Evolutionary conservation across 2,329 filamentous ascomycete species (phyloP).

Genomic region (Ambrosiella beaveri): DNA sequence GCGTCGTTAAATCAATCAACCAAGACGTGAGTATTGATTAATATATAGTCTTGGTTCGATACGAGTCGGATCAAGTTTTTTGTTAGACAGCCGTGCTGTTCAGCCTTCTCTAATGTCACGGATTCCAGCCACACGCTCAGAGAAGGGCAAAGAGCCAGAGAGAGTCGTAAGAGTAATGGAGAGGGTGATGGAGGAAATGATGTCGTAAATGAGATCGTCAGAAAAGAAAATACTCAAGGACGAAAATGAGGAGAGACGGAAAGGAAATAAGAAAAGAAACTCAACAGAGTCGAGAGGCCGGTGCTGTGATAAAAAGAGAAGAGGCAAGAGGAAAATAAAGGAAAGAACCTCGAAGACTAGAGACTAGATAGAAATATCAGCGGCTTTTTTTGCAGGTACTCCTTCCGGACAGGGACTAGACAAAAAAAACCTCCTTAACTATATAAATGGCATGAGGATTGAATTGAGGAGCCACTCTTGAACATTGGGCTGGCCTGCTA

Average conservation of each 20-base stretch:
- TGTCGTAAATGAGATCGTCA: neutral
- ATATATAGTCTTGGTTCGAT: neutral
- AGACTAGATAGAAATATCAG: neutral
- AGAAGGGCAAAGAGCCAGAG: slow-evolving; percentile 3
- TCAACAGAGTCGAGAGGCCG: neutral
- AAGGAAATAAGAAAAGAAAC: slow-evolving; percentile 9
- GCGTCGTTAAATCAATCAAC: neutral
- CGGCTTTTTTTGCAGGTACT: neutral
- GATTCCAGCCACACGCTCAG: slow-evolving; percentile 10
- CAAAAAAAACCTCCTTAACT: neutral
- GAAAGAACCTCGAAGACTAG: neutral
- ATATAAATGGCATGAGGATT: neutral
- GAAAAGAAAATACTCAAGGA: slow-evolving; percentile 13
- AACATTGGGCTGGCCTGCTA: neutral
- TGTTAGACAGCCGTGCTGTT: slow-evolving; percentile 2
- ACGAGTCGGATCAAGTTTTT: neutral
- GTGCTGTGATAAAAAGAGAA: neutral
- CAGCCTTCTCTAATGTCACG: slow-evolving; percentile 9
- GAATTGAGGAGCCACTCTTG: neutral
- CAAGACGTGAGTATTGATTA: neutral
- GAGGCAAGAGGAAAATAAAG: slow-evolving; percentile 3
- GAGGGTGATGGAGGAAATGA: neutral
- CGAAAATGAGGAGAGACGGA: slow-evolving; percentile 10
- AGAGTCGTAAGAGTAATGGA: neutral
- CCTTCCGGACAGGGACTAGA: neutral